These are phyloP conservation scores for Saturnispora ahearnii DNA, from an alignment of 805 yeast species.

Conservation along the genomic window DNA sequence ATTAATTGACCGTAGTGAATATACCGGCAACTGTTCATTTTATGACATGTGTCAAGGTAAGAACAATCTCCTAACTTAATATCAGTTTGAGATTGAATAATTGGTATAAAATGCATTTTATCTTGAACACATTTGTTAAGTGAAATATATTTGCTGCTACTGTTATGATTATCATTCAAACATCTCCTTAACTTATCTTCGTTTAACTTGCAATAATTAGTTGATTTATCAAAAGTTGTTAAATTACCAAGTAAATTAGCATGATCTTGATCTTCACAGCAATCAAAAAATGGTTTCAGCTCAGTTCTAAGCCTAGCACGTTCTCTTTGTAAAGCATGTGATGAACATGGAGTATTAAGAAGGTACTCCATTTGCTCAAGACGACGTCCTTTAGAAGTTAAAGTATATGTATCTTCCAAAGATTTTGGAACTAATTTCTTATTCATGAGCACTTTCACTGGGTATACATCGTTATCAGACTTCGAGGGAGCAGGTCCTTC, in stretches of 20 bases:
- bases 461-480: constrained; percentile 19
- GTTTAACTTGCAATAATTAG: constrained; percentile 24
- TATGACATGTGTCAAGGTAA: constrained; percentile 88
- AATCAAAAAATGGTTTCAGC: constrained; percentile 37
- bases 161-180: constrained; percentile 3
- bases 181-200: constrained; percentile 18
- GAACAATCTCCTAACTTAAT: constrained; percentile 78
- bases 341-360: constrained; percentile 28
- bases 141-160: constrained; percentile 5
- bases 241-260: constrained; percentile 17
- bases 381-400: constrained; percentile 22
- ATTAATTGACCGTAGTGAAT: constrained; percentile 59
- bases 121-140: constrained; percentile 27
- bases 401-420: constrained; percentile 21
- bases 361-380: constrained; percentile 21
- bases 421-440: constrained; percentile 17
- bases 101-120: constrained; percentile 47
- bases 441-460: constrained; percentile 15
- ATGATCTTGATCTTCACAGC: constrained; percentile 39
- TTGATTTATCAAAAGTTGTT: constrained; percentile 20
- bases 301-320: constrained; percentile 32
- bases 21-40: constrained; percentile 69
- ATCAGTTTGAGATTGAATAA: constrained; percentile 57
- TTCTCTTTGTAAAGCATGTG: constrained; percentile 32
- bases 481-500: constrained; percentile 15